Percentiles rank a stretch among this genome's conserved stretches.
Evolutionary conservation across 495 filamentous ascomycete genomes (phyloP).

Genomic region (Penicillium fimorum): DNA sequence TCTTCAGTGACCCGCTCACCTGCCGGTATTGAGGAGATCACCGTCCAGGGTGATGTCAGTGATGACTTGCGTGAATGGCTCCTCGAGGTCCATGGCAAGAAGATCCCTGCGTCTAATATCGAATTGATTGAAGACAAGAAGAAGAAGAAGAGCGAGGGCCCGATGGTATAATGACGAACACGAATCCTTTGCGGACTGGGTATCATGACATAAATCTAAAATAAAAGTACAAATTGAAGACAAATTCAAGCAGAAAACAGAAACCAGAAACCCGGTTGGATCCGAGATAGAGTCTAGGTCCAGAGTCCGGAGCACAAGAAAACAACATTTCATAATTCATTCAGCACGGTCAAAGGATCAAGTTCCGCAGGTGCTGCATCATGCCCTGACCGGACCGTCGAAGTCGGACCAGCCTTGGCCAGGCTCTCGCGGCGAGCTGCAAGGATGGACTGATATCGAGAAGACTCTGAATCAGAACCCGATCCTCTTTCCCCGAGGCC

Average conservation of each 20-base stretch:
- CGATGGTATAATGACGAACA: conserved; percentile 20
- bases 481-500: background rate
- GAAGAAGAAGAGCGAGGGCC: conserved; percentile 52
- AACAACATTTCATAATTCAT: conserved; percentile 32
- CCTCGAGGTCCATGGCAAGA: conserved; percentile 73
- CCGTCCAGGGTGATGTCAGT: conserved; percentile 95
- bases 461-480: conserved; percentile 2
- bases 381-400: conserved; percentile 3
- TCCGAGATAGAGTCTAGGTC: background rate
- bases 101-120: conserved; percentile 89
- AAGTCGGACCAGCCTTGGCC: conserved; percentile 6
- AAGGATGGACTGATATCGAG: conserved; percentile 24
- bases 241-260: conserved; percentile 2
- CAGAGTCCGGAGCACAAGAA: background rate
- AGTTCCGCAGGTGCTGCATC: conserved; percentile 16
- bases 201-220: conserved; percentile 30
- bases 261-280: background rate
- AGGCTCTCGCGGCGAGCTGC: conserved; percentile 23
- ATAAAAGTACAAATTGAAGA: conserved; percentile 16
- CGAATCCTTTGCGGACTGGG: conserved; percentile 23
- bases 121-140: conserved; percentile 93
- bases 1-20: conserved; percentile 86
- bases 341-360: conserved; percentile 34
- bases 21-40: conserved; percentile 90
- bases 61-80: conserved; percentile 92